A percentile compares a stretch with the other conserved stretches of the same genome.
Evolutionary conservation across 805 yeast species (phyloP).

Genomic region (Monosporozyma unispora): DNA sequence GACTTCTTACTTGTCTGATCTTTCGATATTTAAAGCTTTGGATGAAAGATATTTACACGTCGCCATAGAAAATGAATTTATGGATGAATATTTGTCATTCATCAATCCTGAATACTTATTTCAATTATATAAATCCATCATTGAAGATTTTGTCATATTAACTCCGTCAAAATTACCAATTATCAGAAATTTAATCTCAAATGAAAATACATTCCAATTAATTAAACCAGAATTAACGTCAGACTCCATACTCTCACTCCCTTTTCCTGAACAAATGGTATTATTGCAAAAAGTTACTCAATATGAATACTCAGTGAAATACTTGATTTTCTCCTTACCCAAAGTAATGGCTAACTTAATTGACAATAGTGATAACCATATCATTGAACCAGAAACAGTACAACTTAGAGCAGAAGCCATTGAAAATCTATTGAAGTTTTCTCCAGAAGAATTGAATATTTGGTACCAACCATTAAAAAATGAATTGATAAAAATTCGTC

Average conservation of each 20-base stretch:
- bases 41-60: slow-evolving; percentile 18
- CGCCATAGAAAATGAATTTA: slow-evolving; percentile 8
- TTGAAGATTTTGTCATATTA: slow-evolving; percentile 9
- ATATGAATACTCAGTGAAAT: slow-evolving; percentile 12
- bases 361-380: slow-evolving; percentile 11
- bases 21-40: slow-evolving; percentile 8
- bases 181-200: slow-evolving; percentile 18
- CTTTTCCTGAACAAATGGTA: slow-evolving; percentile 28
- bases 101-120: slow-evolving; percentile 25
- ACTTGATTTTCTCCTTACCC: slow-evolving; percentile 15
- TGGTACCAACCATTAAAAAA: slow-evolving; percentile 21
- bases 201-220: slow-evolving; percentile 14
- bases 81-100: slow-evolving; percentile 20
- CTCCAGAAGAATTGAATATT: slow-evolving; percentile 11
- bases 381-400: slow-evolving; percentile 21
- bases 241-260: slow-evolving; percentile 16
- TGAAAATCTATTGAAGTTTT: slow-evolving; percentile 16
- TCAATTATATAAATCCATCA: slow-evolving; percentile 7
- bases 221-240: slow-evolving; percentile 15
- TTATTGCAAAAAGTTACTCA: slow-evolving; percentile 20
- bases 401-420: slow-evolving; percentile 18
- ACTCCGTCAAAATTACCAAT: slow-evolving; percentile 17
- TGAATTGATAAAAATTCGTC: slow-evolving; percentile 9
- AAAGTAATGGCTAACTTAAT: slow-evolving; percentile 21
- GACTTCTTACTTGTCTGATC: slow-evolving; percentile 19